These are phyloP conservation scores for Schizophyllum commune DNA, from an alignment of 1,284 basidiomycete genomes.

Conservation along the genomic window DNA sequence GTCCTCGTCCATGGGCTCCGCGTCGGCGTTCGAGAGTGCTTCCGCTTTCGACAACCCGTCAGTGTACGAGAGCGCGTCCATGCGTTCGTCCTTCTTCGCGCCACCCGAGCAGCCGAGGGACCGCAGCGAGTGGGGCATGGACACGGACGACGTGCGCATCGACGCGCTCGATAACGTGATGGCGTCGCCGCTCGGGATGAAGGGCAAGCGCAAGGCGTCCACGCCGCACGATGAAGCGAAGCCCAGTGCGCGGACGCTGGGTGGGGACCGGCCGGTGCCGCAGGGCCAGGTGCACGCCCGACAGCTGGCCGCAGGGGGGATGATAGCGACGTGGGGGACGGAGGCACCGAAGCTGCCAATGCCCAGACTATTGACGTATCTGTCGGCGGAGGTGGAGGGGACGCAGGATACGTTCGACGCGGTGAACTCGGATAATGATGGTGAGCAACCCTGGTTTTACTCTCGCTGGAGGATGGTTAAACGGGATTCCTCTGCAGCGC, in stretches of 20 bases:
- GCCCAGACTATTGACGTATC: conserved; percentile 50
- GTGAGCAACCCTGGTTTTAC: conserved; percentile 27
- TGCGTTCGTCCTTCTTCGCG: conserved; percentile 16
- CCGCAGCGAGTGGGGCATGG: conserved; percentile 24
- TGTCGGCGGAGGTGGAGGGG: conserved; percentile 54
- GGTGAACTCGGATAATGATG: conserved; percentile 65
- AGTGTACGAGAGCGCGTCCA: conserved; percentile 11
- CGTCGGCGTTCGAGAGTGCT: conserved; percentile 2
- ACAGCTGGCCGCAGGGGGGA: not conserved
- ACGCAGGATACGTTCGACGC: conserved; percentile 69
- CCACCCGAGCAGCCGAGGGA: conserved; percentile 35
- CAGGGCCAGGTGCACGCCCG: conserved; percentile 41
- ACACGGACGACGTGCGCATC: conserved; percentile 44
- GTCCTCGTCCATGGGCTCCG: not conserved
- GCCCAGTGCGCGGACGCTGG: conserved; percentile 49
- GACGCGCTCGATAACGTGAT: conserved; percentile 39
- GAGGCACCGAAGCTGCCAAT: conserved; percentile 27
- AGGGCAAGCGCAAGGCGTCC: conserved; percentile 31
- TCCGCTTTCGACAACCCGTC: conserved; percentile 9
- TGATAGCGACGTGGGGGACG: conserved; percentile 9
- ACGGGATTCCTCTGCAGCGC: conserved; percentile 27
- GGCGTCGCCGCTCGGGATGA: conserved; percentile 34
- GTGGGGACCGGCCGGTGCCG: conserved; percentile 52
- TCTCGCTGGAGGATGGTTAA: conserved; percentile 5
- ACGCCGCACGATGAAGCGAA: conserved; percentile 16